Evolutionary conservation across 768 basidiomycete species (phyloP).

Genomic region (Lactarius quietus): DNA sequence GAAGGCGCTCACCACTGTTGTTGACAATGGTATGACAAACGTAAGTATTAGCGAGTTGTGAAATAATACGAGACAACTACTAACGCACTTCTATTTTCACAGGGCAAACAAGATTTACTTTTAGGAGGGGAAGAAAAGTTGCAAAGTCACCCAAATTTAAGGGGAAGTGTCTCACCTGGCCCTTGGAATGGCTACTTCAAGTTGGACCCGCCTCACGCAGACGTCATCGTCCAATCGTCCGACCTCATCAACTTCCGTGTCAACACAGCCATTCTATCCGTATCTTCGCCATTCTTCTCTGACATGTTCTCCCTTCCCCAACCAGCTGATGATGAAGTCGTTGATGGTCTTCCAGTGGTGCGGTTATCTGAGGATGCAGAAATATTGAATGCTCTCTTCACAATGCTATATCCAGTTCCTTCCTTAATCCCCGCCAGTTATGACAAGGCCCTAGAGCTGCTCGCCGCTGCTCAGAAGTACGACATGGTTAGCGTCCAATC

Average conservation of each 20-base stretch:
- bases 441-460: neutral
- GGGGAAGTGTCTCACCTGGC: neutral
- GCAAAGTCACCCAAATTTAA: neutral
- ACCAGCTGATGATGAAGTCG: neutral
- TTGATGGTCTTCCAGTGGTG: neutral
- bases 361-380: neutral
- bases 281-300: constrained; percentile 4
- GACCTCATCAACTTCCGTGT: neutral
- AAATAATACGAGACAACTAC: neutral
- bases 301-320: neutral
- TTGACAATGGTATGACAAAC: neutral
- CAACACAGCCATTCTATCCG: neutral
- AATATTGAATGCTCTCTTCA: neutral
- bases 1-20: neutral
- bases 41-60: neutral
- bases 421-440: neutral
- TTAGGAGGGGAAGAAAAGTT: neutral
- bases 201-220: neutral
- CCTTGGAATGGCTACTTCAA: neutral
- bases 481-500: constrained; percentile 21
- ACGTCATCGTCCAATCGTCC: neutral
- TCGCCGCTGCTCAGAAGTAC: constrained; percentile 28
- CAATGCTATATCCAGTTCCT: neutral
- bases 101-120: neutral
- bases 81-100: neutral